Evolutionary conservation across 768 basidiomycete genomes (phyloP).

Genomic region (Psilocybe subaeruginosa): DNA sequence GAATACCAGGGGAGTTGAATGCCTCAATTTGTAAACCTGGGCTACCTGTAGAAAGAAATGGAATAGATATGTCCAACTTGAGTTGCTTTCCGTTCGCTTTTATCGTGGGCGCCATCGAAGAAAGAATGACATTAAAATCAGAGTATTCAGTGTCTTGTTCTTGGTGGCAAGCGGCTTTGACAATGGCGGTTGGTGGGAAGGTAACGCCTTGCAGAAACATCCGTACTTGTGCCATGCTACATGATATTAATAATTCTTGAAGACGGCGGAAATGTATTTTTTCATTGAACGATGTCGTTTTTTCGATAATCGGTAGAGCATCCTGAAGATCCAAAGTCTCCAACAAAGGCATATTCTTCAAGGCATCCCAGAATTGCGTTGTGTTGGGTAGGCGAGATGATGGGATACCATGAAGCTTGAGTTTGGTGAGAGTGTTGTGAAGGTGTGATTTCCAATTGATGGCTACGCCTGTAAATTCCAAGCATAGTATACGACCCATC

Average conservation of each 20-base stretch:
- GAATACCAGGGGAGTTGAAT: not conserved
- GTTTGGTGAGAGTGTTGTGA: not conserved
- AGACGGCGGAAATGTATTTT: not conserved
- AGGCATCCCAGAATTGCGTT: conserved; percentile 1
- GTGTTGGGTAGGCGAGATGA: not conserved
- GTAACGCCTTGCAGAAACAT: not conserved
- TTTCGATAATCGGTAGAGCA: not conserved
- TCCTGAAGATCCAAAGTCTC: conserved; percentile 2
- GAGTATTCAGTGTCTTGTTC: not conserved
- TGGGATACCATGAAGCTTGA: not conserved
- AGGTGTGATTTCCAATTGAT: conserved; percentile 7
- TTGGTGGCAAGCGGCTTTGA: not conserved
- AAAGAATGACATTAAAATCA: not conserved
- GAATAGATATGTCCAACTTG: not conserved
- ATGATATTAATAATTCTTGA: not conserved
- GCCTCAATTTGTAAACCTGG: not conserved
- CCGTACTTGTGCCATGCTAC: not conserved
- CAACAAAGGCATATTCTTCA: conserved; percentile 1
- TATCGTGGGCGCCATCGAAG: not conserved
- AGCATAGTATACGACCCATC: not conserved
- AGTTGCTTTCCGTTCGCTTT: not conserved
- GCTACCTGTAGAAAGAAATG: not conserved
- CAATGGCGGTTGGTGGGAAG: not conserved
- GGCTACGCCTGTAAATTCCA: not conserved
- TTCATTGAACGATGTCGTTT: too few species aligned